A percentile compares a stretch with the other conserved stretches of the same genome.
These are phyloP conservation scores for Phlebiopsis gigantea DNA, from an alignment of 768 basidiomycete genomes.

Conservation along the genomic window DNA sequence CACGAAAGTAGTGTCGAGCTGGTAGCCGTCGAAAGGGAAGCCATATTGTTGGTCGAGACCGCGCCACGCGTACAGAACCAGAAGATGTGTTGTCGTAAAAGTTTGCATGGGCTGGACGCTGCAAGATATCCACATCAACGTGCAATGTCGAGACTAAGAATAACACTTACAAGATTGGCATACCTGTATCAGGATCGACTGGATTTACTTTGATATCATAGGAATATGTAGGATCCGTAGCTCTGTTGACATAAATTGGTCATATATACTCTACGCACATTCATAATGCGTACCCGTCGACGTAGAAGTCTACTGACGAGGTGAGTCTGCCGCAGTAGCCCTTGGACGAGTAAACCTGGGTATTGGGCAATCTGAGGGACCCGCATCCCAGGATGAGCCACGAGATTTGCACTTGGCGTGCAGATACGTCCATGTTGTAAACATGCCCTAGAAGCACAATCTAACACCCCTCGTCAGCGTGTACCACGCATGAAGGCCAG, in stretches of 20 bases:
- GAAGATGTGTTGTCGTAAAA: slow-evolving; percentile 13
- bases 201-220: slow-evolving; percentile 11
- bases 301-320: slow-evolving; percentile 11
- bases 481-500: too few relatives aligned
- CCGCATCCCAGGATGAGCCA: slow-evolving; percentile 19
- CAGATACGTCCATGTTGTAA: slow-evolving; percentile 13
- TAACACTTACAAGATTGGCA: slow-evolving; percentile 2
- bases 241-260: too few relatives aligned
- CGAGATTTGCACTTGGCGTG: slow-evolving; percentile 12
- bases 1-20: slow-evolving; percentile 12
- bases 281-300: slow-evolving; percentile 13
- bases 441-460: slow-evolving; percentile 17
- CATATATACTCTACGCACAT: too few relatives aligned
- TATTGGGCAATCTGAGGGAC: neutral
- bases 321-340: slow-evolving; percentile 10
- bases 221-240: slow-evolving; percentile 3
- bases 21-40: slow-evolving; percentile 18
- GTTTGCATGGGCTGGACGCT: slow-evolving; percentile 13
- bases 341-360: neutral
- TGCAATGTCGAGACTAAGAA: neutral
- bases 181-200: neutral
- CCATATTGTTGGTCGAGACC: slow-evolving; percentile 14
- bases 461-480: neutral
- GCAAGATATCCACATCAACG: neutral
- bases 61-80: slow-evolving; percentile 15